These are phyloP conservation scores for Xylaria sp. DNA, from an alignment of 495 filamentous ascomycete genomes.

Conservation along the genomic window DNA sequence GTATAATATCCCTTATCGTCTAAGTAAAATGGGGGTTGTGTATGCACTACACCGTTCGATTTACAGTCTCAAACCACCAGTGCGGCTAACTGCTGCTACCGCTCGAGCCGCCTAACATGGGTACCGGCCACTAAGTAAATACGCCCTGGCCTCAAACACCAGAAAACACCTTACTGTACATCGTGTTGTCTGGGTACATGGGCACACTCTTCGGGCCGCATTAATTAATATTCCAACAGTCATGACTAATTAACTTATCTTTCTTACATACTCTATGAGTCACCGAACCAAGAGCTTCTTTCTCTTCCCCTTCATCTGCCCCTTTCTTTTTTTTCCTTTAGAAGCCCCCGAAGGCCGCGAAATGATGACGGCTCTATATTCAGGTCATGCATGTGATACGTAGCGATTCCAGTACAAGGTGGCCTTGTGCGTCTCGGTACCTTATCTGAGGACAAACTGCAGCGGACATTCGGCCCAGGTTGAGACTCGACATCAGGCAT, in stretches of 20 bases:
- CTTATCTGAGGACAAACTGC: background rate
- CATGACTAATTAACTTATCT: background rate
- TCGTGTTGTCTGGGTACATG: background rate
- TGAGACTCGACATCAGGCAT: background rate
- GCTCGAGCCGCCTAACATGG: conserved; percentile 15
- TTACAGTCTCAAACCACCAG: no score
- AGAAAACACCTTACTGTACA: background rate
- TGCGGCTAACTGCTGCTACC: conserved; percentile 14
- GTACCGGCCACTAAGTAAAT: conserved; percentile 1
- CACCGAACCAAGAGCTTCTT: background rate
- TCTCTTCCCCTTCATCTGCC: background rate
- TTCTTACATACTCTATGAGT: background rate
- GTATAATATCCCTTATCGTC: no score
- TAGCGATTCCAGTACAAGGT: background rate
- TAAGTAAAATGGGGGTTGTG: no score
- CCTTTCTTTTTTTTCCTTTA: background rate
- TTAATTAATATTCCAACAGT: background rate
- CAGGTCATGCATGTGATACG: background rate
- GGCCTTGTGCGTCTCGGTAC: background rate
- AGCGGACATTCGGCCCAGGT: background rate
- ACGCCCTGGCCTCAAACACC: background rate
- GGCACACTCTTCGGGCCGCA: conserved; percentile 1
- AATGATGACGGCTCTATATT: background rate
- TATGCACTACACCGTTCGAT: no score
- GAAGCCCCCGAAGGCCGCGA: background rate